Conservation (phyloP, 2,329 filamentous ascomycete genomes). For the Neonectria magnoliae region DNA sequence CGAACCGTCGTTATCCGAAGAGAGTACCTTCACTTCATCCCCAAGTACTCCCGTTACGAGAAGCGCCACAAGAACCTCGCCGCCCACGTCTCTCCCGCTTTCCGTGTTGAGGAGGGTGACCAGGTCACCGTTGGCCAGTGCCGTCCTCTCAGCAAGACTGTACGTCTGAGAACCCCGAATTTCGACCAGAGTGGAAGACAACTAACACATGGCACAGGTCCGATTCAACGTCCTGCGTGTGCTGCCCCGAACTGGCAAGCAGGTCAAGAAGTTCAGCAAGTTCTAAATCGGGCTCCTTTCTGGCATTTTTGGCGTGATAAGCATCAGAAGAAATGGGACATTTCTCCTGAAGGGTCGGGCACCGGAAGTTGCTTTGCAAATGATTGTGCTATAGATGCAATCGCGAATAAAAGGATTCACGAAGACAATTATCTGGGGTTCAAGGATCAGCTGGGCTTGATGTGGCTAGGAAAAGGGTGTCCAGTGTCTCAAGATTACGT, state of each 20-base stretch:
- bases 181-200: neutral
- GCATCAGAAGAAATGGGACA: slow-evolving; percentile 51
- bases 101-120: slow-evolving; percentile 99
- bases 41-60: slow-evolving; percentile 99
- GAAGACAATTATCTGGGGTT: slow-evolving; percentile 49
- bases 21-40: slow-evolving; percentile 99
- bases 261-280: slow-evolving; percentile 98
- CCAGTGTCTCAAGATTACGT: slow-evolving; percentile 45
- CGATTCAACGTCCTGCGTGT: slow-evolving; percentile 99
- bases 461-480: slow-evolving; percentile 41
- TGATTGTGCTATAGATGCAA: slow-evolving; percentile 59
- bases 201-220: slow-evolving; percentile 66
- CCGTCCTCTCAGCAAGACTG: slow-evolving; percentile 99
- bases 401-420: slow-evolving; percentile 56
- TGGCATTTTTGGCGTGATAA: slow-evolving; percentile 68
- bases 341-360: slow-evolving; percentile 53
- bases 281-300: slow-evolving; percentile 76
- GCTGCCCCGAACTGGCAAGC: slow-evolving; percentile 95
- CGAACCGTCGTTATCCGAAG: slow-evolving; percentile 98
- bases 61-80: slow-evolving; percentile 99
- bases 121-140: slow-evolving; percentile 99
- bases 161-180: slow-evolving; percentile 63
- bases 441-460: slow-evolving; percentile 44
- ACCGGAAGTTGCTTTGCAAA: slow-evolving; percentile 55
- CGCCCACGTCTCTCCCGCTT: slow-evolving; percentile 98